Conservation (phyloP, 2,329 filamentous ascomycete genomes). For the Nannizzia gypsea region DNA sequence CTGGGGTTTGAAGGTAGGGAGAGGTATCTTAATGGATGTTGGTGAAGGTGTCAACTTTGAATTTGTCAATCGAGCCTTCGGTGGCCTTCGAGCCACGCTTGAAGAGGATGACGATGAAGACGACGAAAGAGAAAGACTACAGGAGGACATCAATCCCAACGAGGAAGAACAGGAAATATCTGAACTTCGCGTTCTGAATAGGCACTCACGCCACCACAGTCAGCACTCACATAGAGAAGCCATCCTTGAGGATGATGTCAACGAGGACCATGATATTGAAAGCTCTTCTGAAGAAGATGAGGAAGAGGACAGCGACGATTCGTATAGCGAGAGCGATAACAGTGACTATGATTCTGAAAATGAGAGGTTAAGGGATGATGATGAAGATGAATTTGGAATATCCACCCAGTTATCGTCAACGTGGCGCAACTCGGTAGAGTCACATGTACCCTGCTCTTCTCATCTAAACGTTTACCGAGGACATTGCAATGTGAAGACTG, state of each 20-base stretch:
- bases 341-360: constrained; percentile 23
- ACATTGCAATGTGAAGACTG: constrained; percentile 55
- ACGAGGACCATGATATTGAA: constrained; percentile 3
- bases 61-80: constrained; percentile 50
- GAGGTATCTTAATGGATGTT: constrained; percentile 48
- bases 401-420: constrained; percentile 37
- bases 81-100: constrained; percentile 42
- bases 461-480: constrained; percentile 49
- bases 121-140: constrained; percentile 34
- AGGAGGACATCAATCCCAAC: constrained; percentile 37
- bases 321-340: constrained; percentile 16
- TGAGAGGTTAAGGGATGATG: constrained; percentile 21
- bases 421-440: constrained; percentile 41
- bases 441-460: constrained; percentile 43
- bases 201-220: neutral
- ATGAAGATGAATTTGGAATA: constrained; percentile 22
- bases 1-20: constrained; percentile 50
- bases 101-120: constrained; percentile 26
- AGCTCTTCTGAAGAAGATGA: constrained; percentile 16
- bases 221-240: neutral
- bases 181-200: constrained; percentile 21
- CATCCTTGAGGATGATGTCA: neutral
- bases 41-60: constrained; percentile 45
- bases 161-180: constrained; percentile 36
- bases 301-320: constrained; percentile 22